Evolutionary conservation across 305 asterid species (phyloP).

Genomic region (Fraxinus angustifolia): DNA sequence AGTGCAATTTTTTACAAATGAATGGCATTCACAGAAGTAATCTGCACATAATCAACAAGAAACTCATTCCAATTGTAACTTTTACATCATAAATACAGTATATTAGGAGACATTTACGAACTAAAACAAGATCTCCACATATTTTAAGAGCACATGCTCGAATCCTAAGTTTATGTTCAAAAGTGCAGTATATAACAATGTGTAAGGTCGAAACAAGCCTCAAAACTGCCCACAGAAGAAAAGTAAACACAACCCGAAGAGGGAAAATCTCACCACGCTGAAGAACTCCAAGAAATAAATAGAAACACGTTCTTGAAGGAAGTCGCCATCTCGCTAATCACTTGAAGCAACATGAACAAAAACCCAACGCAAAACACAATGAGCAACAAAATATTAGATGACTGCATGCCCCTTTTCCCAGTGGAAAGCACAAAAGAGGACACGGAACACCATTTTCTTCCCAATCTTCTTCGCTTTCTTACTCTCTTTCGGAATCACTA

Average conservation of each 20-base stretch:
- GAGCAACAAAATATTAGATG: not conserved
- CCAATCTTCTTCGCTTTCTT: not conserved
- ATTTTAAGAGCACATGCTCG: not conserved
- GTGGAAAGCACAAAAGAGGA: not conserved
- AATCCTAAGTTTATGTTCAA: not conserved
- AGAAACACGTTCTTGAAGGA: slow-evolving; percentile 42
- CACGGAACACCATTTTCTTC: not conserved
- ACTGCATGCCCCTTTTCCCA: not conserved
- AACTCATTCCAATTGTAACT: not conserved
- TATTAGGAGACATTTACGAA: not conserved
- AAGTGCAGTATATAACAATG: slow-evolving; percentile 3
- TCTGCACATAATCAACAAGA: not conserved
- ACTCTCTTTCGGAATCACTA: slow-evolving; percentile 28
- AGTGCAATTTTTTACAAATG: not conserved
- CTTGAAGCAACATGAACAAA: slow-evolving; percentile 14
- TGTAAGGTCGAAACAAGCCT: not conserved
- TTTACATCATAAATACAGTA: not conserved
- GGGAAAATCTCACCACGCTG: slow-evolving; percentile 1
- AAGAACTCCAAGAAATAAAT: slow-evolving; percentile 37
- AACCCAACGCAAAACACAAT: slow-evolving; percentile 14
- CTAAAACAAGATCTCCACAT: not conserved
- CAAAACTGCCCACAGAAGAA: slow-evolving; percentile 20
- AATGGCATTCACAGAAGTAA: not conserved
- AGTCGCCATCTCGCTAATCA: slow-evolving; percentile 23
- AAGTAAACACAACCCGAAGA: slow-evolving; percentile 21